Conservation (phyloP, 1,284 basidiomycete genomes). For the Melampsora americana region DNA sequence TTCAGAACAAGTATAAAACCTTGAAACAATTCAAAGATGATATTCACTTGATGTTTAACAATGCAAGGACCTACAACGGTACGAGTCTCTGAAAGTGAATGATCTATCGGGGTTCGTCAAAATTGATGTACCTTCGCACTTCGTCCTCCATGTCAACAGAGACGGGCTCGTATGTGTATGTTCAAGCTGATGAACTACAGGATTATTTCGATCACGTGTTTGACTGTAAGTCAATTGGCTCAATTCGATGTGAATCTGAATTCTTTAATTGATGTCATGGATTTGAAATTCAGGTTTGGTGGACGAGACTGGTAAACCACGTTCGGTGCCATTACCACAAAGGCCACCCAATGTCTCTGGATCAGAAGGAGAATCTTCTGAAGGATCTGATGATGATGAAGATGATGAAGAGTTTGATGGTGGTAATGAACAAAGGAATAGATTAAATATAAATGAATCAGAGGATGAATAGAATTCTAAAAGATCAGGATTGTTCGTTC, state of each 20-base stretch:
- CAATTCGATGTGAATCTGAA: not conserved
- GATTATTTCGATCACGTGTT: slow-evolving; percentile 45
- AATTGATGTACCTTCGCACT: not conserved
- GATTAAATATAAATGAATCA: not conserved
- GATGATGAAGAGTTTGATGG: not conserved
- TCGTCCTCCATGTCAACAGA: not conserved
- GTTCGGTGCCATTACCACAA: slow-evolving; percentile 37
- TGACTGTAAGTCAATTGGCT: slow-evolving; percentile 18
- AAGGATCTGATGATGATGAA: not conserved
- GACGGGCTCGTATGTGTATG: slow-evolving; percentile 43
- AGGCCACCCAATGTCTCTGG: slow-evolving; percentile 28
- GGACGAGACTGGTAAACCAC: slow-evolving; percentile 42
- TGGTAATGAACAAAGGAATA: not conserved
- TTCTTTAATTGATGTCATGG: not conserved
- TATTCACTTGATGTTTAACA: slow-evolving; percentile 54
- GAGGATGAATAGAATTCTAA: not conserved
- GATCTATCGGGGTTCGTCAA: no score
- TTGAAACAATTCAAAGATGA: slow-evolving; percentile 52
- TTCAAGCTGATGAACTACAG: slow-evolving; percentile 44
- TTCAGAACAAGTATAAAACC: slow-evolving; percentile 52
- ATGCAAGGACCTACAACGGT: slow-evolving; percentile 54
- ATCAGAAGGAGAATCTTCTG: slow-evolving; percentile 7
- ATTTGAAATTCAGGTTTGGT: slow-evolving; percentile 27
- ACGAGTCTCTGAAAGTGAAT: not conserved
- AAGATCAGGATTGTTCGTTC: not conserved